Evolutionary conservation across 768 basidiomycete species (phyloP), one percentile per base, ranked within the genome.

Genomic region (Pleurotus giganteus): DNA sequence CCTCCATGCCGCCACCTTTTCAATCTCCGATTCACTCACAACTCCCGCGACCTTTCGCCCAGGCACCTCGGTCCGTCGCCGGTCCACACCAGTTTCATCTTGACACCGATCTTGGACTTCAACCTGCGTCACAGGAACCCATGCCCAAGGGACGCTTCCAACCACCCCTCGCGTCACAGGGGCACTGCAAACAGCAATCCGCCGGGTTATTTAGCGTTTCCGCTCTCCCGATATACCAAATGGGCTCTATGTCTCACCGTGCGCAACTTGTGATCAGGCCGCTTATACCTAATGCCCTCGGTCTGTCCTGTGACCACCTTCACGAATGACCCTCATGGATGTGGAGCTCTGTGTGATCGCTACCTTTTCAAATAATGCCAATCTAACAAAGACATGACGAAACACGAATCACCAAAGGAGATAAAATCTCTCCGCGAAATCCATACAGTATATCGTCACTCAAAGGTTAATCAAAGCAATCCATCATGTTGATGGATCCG

Each of bases 101-200:
- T 7, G 8, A 41, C 39, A 17, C 39, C 17, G n/a, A 7, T 41
- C n/a, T 19, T n/a, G 27, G 27, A 47, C 46, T 15, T 47, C 27
- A n/a, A 47, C 17, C 43, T 65, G 67, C 71, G 72, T 74, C 72
- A 74, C 71, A 72, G 71, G 71, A 65, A 71, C 71, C 62, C 56
- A 19, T 27, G 15, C 15, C 26, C 27, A 27, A 21, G 43, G 43
- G 24, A 17, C 19, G 43, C 15, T 19, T 45, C 26, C 23, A 13
- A 45, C 21, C 21, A 23, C 27, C 49, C 23, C 26, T 17, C 34
- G 34, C 49, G 49, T 50, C 49, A 50, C 49, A 50, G 49, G 49
- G 15, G 24, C 43, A 15, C 8, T 13, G 23, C n/a, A 57, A 53
- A 7, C 28, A 31, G 46, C 46, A 47, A 28, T 47, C 46, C 46